Evolutionary conservation across 73 alveolate species (phyloP).

Genomic region (Symbiodinium pilosum): DNA sequence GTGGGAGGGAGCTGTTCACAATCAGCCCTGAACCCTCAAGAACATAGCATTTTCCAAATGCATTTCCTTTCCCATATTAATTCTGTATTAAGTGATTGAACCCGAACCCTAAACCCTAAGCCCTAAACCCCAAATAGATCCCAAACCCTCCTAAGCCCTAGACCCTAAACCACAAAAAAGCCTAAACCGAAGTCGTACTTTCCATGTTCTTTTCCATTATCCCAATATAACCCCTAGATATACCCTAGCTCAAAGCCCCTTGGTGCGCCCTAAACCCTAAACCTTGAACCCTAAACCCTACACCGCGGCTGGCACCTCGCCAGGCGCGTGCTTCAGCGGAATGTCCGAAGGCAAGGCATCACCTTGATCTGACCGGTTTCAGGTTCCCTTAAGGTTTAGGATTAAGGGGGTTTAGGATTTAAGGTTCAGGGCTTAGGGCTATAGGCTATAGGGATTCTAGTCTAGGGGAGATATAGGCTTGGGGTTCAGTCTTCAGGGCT

Average conservation of each 20-base stretch:
- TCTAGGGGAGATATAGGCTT: too few species aligned
- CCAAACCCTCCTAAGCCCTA: neutral
- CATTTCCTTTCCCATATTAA: too few species aligned
- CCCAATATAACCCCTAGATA: neutral
- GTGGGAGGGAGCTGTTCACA: too few species aligned
- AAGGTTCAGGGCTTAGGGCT: neutral
- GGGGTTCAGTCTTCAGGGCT: neutral
- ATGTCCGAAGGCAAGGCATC: neutral
- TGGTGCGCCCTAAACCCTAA: slow-evolving; percentile 1
- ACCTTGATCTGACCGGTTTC: neutral
- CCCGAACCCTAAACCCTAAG: too few species aligned
- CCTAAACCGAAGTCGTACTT: neutral
- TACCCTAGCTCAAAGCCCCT: too few species aligned
- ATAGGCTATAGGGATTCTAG: neutral
- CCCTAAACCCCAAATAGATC: neutral
- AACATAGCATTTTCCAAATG: too few species aligned
- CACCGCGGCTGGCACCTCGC: neutral
- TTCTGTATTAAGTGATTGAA: too few species aligned
- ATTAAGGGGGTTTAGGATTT: neutral
- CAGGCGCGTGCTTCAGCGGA: neutral
- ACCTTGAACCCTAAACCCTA: neutral
- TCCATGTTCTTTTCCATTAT: too few species aligned
- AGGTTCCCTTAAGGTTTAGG: neutral
- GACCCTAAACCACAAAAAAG: neutral
- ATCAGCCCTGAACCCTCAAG: too few species aligned